Percentiles rank a stretch among this genome's conserved stretches.
These are phyloP conservation scores for Eucalyptus curtisii DNA, from an alignment of 345 rosid species.

Conservation along the genomic window DNA sequence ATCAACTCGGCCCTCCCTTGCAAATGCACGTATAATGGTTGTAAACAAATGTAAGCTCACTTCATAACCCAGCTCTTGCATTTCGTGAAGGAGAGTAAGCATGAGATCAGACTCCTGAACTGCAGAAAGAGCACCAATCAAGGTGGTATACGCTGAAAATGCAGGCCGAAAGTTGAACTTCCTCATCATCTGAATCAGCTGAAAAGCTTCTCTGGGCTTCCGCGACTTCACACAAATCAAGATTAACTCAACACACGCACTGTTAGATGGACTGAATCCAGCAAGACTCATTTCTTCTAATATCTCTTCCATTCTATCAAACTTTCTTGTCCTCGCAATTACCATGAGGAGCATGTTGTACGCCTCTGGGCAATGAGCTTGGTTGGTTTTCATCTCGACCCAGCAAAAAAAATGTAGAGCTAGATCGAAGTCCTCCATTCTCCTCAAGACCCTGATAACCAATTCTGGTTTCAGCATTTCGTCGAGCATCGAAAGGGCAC, in stretches of 20 bases:
- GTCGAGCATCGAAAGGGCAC: constrained; percentile 32
- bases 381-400: constrained; percentile 57
- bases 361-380: constrained; percentile 54
- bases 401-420: constrained; percentile 62
- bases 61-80: constrained; percentile 97
- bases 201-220: constrained; percentile 68
- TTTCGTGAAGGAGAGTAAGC: constrained; percentile 76
- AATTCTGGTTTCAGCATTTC: constrained; percentile 43
- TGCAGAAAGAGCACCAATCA: constrained; percentile 77
- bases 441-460: constrained; percentile 59
- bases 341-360: constrained; percentile 74
- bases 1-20: constrained; percentile 75
- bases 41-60: constrained; percentile 72
- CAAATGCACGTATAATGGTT: constrained; percentile 73
- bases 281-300: constrained; percentile 87
- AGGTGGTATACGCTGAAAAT: constrained; percentile 77
- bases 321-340: constrained; percentile 46
- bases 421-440: constrained; percentile 42
- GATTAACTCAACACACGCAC: constrained; percentile 46
- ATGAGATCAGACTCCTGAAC: constrained; percentile 48
- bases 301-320: constrained; percentile 51
- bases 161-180: constrained; percentile 89
- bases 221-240: constrained; percentile 40
- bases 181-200: constrained; percentile 70
- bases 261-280: constrained; percentile 62